These are phyloP conservation scores for Licmophora abbreviata DNA, from an alignment of 108 stramenopile genomes.

Conservation along the genomic window DNA sequence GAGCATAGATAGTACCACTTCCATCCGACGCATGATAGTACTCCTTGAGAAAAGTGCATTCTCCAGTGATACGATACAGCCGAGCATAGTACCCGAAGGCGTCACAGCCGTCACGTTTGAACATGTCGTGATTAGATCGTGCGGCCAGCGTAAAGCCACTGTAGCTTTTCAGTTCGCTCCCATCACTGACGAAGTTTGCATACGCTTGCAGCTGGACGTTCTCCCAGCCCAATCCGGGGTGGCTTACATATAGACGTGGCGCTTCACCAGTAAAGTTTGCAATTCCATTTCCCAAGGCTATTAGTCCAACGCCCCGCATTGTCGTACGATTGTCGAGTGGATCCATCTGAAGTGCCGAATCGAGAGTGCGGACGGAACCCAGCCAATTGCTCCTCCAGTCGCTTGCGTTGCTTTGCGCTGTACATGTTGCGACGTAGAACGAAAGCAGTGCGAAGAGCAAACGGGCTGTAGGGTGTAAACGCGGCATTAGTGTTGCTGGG, in stretches of 20 bases:
- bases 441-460: too few relatives aligned
- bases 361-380: neutral
- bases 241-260: constrained; percentile 2
- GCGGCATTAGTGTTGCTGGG: too few relatives aligned
- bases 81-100: constrained; percentile 8
- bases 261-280: neutral
- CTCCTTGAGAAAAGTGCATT: constrained; percentile 4
- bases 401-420: too few relatives aligned
- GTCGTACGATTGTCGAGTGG: neutral
- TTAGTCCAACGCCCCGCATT: neutral
- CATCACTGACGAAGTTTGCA: constrained; percentile 1
- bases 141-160: constrained; percentile 6
- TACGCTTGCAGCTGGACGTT: constrained; percentile 6
- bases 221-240: constrained; percentile 1
- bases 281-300: constrained; percentile 1
- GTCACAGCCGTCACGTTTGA: neutral
- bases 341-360: constrained; percentile 5
- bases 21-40: constrained; percentile 1
- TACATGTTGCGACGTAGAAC: too few relatives aligned
- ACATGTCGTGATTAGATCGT: constrained; percentile 3
- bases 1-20: neutral
- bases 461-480: too few relatives aligned
- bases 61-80: constrained; percentile 6
- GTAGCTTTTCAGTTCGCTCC: neutral
- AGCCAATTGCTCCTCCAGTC: constrained; percentile 4